phyloP scores from a whole-genome alignment of 1,139 yeast genomes.

The Entelexis paramagnoliae region DNA sequence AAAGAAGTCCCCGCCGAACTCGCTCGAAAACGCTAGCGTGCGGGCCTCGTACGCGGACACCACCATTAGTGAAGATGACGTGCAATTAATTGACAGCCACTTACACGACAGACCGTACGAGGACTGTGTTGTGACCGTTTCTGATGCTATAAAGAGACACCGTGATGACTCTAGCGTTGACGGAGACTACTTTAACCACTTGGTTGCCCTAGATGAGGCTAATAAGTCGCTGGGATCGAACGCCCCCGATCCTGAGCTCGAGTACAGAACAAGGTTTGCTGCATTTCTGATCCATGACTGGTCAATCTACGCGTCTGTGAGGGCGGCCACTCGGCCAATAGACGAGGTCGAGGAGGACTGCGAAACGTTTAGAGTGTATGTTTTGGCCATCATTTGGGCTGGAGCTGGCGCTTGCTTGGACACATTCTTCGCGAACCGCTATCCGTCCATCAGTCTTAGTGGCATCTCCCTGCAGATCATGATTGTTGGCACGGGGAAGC shows the following conservation, averaged over 20 bases:
- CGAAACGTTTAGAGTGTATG: constrained; percentile 42
- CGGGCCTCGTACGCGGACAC: constrained; percentile 1
- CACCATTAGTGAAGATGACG: constrained; percentile 14
- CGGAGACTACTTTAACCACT: not conserved
- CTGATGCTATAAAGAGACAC: not conserved
- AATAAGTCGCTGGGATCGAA: not conserved
- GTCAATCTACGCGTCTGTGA: constrained; percentile 2
- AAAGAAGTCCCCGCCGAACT: not conserved
- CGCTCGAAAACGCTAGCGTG: not conserved
- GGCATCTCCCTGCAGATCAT: constrained; percentile 45
- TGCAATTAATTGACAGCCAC: not conserved
- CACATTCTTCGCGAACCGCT: constrained; percentile 46
- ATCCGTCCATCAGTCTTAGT: constrained; percentile 39
- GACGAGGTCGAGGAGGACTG: constrained; percentile 26
- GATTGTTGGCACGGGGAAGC: constrained; percentile 43
- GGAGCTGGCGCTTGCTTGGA: constrained; percentile 46
- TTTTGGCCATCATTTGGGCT: constrained; percentile 46
- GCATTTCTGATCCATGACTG: constrained; percentile 4
- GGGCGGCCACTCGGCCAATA: constrained; percentile 8
- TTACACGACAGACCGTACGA: not conserved
- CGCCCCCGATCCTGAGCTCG: not conserved
- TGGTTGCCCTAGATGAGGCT: not conserved
- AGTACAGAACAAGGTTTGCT: constrained; percentile 1
- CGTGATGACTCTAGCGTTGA: constrained; percentile 5
- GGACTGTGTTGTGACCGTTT: not conserved